A percentile compares a stretch with the other conserved stretches of the same genome.
These are phyloP conservation scores for Pichia nakasei DNA, from an alignment of 805 yeast genomes.

Conservation along the genomic window DNA sequence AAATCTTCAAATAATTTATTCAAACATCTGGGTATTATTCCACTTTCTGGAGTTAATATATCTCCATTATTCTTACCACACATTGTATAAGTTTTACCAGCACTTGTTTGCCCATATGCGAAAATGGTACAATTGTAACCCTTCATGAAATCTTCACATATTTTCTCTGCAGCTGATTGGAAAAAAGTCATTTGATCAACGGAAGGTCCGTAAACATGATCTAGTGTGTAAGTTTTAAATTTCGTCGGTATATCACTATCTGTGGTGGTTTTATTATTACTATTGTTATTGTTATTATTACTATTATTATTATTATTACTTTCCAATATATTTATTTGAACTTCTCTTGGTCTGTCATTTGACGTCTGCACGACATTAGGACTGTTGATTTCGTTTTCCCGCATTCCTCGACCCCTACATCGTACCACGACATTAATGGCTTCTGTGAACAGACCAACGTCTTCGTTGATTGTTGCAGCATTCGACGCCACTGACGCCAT, in stretches of 20 bases:
- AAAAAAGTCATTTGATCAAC: conserved; percentile 41
- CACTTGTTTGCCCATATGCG: conserved; percentile 56
- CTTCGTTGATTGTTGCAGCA: neutral
- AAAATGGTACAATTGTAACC: conserved; percentile 49
- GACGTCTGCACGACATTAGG: conserved; percentile 42
- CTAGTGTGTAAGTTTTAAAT: conserved; percentile 37
- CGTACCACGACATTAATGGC: conserved; percentile 6
- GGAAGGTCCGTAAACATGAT: conserved; percentile 46
- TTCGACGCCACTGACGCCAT: too few relatives aligned
- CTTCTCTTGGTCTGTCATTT: conserved; percentile 17
- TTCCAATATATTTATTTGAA: conserved; percentile 8
- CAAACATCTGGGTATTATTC: conserved; percentile 44
- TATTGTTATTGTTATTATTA: neutral
- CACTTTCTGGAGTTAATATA: conserved; percentile 28
- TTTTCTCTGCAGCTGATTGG: conserved; percentile 37
- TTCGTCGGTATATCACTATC: conserved; percentile 1
- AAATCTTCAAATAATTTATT: conserved; percentile 29
- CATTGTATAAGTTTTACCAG: conserved; percentile 56
- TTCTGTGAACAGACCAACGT: conserved; percentile 3
- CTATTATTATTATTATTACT: neutral
- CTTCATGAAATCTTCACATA: conserved; percentile 39
- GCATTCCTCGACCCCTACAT: conserved; percentile 41
- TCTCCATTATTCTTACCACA: conserved; percentile 34
- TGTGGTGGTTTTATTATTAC: neutral
- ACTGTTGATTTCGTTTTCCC: conserved; percentile 36